Evolutionary conservation across 2,329 filamentous ascomycete genomes (phyloP), one percentile per base, ranked within the genome.

Genomic region (Ascochyta viciae-villosae): DNA sequence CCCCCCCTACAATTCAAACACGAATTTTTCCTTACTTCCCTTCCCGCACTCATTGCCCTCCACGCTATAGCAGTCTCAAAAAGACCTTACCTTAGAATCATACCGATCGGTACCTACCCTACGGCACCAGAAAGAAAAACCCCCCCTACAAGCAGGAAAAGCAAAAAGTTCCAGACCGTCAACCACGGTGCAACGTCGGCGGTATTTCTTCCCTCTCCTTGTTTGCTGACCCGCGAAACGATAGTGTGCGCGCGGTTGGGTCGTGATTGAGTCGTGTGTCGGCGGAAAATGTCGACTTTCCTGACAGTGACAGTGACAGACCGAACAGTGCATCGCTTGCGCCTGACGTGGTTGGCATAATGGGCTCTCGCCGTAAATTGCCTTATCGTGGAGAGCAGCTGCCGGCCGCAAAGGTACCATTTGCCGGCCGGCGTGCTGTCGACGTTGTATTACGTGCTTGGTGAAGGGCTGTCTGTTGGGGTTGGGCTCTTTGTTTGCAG

Each of bases 261-360:
- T 5, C 15, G 19, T 27, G 10, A 24, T 16, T 19, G 46, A 55
- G 38, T 55, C 41, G 46, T 55, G 46, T 15, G 27, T 12, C 19
- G 40, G 23, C 16, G 10, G 31, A 43, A 27, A 27, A 27, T 45
- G 27, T 19, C 29, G 22, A 19, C 37, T 15, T 15, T 29, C 40
- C 50, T 50, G 52, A 54, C 52, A 44, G 34, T 23, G 33, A 34
- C 51, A 33, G 39, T 45, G 52, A 55, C 52, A 37, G 27, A 44
- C 23, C 23, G 34, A 40, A 49, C 40, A 49, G 51, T 27, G 39
- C 37, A 39, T 5, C 37, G 37, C 15, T 13, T 53, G 50, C 43
- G 43, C 43, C 38, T 54, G 44, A 48, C 38, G 26, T 43, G 37
- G 44, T 34, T 54, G 27, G 33, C 39, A 35, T 10, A 12, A 10